Evolutionary conservation across 805 yeast genomes (phyloP).

Genomic region (Candida manassasensis): DNA sequence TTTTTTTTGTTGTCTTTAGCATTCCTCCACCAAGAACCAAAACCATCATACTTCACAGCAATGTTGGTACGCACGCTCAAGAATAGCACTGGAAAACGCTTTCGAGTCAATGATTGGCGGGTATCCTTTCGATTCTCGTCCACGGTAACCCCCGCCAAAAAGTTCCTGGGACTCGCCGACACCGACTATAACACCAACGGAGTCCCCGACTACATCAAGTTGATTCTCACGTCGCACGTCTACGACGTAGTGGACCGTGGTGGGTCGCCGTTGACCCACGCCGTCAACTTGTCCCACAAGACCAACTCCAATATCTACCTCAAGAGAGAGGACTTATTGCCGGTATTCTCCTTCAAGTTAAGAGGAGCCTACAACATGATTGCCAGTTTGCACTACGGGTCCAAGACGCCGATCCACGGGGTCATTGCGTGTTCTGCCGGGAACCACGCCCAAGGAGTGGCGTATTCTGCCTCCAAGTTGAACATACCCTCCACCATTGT

Average conservation of each 20-base stretch:
- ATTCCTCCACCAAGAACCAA: too few species aligned
- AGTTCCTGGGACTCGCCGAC: conserved; percentile 43
- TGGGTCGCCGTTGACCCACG: conserved; percentile 80
- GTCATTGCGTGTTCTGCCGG: conserved; percentile 99
- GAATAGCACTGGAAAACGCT: too few species aligned
- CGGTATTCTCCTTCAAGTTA: conserved; percentile 92
- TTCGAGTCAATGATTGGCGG: too few species aligned
- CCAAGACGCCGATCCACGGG: conserved; percentile 64
- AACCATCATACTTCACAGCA: too few species aligned
- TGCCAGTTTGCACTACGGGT: conserved; percentile 66
- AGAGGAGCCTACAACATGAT: conserved; percentile 98
- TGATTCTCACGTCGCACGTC: conserved; percentile 86
- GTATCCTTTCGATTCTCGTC: too few species aligned
- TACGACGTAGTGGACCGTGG: conserved; percentile 79
- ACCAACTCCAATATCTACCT: conserved; percentile 71
- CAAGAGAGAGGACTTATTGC: conserved; percentile 89
- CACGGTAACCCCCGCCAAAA: conserved; percentile 11
- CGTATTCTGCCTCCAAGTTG: conserved; percentile 79
- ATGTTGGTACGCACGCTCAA: too few species aligned
- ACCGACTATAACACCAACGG: conserved; percentile 55
- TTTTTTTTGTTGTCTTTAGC: too few species aligned
- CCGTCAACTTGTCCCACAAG: conserved; percentile 67
- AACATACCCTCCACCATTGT: conserved; percentile 94
- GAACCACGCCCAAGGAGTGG: conserved; percentile 99
- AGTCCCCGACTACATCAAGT: conserved; percentile 87